Base-by-base conservation (phyloP, 2,329 filamentous ascomycete species). In the Exophiala mesophila region DNA sequence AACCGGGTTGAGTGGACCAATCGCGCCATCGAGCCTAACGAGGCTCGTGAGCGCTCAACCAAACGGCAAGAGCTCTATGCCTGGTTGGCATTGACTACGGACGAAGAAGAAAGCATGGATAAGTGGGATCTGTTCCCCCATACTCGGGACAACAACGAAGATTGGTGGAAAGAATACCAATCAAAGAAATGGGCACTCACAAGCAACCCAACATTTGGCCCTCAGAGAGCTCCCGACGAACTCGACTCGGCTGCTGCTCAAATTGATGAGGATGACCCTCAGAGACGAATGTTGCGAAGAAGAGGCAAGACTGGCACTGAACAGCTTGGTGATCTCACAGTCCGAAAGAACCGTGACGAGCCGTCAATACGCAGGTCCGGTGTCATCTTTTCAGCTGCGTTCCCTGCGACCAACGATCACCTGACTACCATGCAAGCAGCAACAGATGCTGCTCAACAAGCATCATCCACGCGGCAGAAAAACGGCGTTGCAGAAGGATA, bases 121-220 rank as follows among this genome's bases (percentile, higher is more conserved):
- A 52, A 52, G 16, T 52, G 49, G 49, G 47, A 52, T 21, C 35
- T 52, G 5, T 44, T 50, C 35, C 46, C 49, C 8, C 49, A 52
- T 23, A 44, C 30, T 16, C 49, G 49, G 12, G 6, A 38, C 9
- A 31, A 36, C 15, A 44, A 47, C 32, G 38, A 5, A 6, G 19
- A 16, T 18, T 50, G 44, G 44, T 48, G 44, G 47, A 18, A 45
- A n/a, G 41, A 36, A 12, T 50, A 50, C 32, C 39, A 44, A 30
- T 13, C 17, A 30, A 50, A 50, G 33, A 46, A 44, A 32, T 29
- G 32, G 13, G 13, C 16, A 16, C 34, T 49, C 5, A 41, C 28
- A n/a, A 16, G 36, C 10, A 44, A 44, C 15, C 13, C 23, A n/a
- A 17, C 32, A 15, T 39, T 43, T 29, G 46, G 46, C 10, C 46